phyloP scores from a whole-genome alignment of 73 alveolate genomes.

The Effrenium voratum region DNA sequence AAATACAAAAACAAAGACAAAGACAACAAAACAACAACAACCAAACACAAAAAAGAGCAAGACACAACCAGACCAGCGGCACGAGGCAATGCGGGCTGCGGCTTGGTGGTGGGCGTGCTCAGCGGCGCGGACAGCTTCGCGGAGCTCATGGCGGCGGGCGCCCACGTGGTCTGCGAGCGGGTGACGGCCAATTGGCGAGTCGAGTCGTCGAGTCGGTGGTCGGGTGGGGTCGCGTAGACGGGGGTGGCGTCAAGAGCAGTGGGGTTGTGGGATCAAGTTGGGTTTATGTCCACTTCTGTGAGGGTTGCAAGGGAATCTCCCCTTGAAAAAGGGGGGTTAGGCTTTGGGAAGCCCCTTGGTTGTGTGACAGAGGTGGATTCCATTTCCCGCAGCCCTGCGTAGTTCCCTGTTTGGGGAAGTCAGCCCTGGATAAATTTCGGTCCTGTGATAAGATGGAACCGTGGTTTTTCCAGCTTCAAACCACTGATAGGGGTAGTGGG shows the following conservation, averaged over 20 bases:
- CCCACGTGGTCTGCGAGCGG: constrained; percentile 83
- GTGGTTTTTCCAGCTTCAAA: too few species aligned
- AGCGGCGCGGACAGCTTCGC: constrained; percentile 70
- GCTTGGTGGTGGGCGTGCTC: constrained; percentile 91
- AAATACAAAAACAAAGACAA: not conserved
- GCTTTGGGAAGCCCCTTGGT: too few species aligned
- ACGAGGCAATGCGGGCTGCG: constrained; percentile 86
- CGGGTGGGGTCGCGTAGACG: not conserved
- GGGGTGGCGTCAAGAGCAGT: not conserved
- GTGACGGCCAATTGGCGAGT: constrained; percentile 48
- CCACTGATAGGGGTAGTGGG: too few species aligned
- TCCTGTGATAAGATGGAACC: too few species aligned
- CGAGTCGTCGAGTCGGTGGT: not conserved
- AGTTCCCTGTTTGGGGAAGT: too few species aligned
- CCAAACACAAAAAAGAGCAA: not conserved
- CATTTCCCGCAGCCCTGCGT: not conserved
- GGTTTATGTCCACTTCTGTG: not conserved
- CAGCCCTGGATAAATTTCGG: too few species aligned
- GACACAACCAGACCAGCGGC: not conserved
- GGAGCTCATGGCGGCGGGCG: constrained; percentile 84
- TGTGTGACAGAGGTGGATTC: not conserved
- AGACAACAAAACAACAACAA: not conserved
- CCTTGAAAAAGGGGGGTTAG: too few species aligned
- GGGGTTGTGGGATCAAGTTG: not conserved
- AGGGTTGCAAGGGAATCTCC: too few species aligned